A percentile compares a stretch with the other conserved stretches of the same genome.
These are phyloP conservation scores for Phaffomyces thermotolerans DNA, from an alignment of 805 yeast species.

Conservation along the genomic window DNA sequence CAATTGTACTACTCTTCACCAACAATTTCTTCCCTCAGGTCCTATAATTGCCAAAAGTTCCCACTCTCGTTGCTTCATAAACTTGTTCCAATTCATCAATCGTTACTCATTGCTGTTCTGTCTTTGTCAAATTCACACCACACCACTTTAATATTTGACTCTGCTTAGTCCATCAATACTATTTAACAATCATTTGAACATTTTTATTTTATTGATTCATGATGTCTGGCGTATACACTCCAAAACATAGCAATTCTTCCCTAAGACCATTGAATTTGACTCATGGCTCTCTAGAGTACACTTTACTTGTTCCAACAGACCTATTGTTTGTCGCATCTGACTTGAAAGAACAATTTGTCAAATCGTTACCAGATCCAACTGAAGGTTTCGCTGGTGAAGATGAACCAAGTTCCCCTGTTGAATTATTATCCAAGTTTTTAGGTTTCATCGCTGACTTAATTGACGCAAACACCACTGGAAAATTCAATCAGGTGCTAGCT, in stretches of 20 bases:
- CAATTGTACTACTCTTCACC: neutral
- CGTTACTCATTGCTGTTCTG: neutral
- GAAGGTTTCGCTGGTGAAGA: slow-evolving; percentile 81
- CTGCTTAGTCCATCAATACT: neutral
- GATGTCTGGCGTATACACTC: slow-evolving; percentile 24
- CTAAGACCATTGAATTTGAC: slow-evolving; percentile 76
- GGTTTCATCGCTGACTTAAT: slow-evolving; percentile 57
- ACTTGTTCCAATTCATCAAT: neutral
- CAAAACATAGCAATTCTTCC: slow-evolving; percentile 28
- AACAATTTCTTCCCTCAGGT: slow-evolving; percentile 2
- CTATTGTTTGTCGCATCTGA: slow-evolving; percentile 77
- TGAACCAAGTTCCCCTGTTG: slow-evolving; percentile 83
- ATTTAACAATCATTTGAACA: no score
- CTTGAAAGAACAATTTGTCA: slow-evolving; percentile 77
- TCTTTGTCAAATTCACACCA: neutral
- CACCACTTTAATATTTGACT: neutral
- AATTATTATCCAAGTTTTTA: slow-evolving; percentile 74
- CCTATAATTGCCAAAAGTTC: slow-evolving; percentile 3
- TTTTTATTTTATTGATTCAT: neutral
- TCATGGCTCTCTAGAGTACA: slow-evolving; percentile 85
- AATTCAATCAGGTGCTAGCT: slow-evolving; percentile 61
- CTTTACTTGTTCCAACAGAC: slow-evolving; percentile 77
- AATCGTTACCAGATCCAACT: slow-evolving; percentile 67
- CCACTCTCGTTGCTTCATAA: slow-evolving; percentile 1
- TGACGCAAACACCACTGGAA: slow-evolving; percentile 40